Evolutionary conservation across 768 basidiomycete species (phyloP).

Genomic region (Leccinum disarticulatum): DNA sequence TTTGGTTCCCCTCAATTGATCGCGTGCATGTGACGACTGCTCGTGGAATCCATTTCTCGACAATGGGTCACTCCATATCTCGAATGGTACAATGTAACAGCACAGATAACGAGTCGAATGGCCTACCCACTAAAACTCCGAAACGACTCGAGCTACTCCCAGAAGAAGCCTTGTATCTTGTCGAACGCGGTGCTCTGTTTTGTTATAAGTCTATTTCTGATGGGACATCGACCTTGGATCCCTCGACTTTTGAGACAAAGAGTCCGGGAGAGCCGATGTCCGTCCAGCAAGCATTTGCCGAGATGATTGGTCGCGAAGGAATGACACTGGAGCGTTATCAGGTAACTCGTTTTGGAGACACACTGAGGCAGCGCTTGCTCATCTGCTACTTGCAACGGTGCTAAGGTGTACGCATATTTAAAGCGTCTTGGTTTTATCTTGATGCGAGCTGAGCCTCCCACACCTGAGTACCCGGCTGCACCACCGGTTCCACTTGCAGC

Average conservation of each 20-base stretch:
- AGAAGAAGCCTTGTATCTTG: constrained; percentile 91
- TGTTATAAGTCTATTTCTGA: constrained; percentile 64
- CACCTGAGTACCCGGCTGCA: constrained; percentile 51
- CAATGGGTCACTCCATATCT: constrained; percentile 78
- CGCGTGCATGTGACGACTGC: constrained; percentile 68
- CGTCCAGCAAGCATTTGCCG: constrained; percentile 85
- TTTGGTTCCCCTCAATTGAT: constrained; percentile 70
- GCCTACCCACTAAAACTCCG: constrained; percentile 39
- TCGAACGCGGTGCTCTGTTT: constrained; percentile 86
- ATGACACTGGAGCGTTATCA: constrained; percentile 87
- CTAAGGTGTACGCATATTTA: constrained; percentile 88
- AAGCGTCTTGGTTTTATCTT: constrained; percentile 90
- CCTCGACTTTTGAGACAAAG: constrained; percentile 32
- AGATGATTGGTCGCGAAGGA: constrained; percentile 79
- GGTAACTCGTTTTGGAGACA: constrained; percentile 41
- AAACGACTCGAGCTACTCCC: constrained; percentile 86
- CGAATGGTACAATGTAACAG: constrained; percentile 37
- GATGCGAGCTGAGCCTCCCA: constrained; percentile 68
- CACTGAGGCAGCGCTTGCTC: not conserved
- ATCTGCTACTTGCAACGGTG: not conserved
- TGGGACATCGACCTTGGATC: constrained; percentile 17
- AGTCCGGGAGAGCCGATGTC: constrained; percentile 75
- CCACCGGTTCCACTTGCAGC: constrained; percentile 27
- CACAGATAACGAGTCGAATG: constrained; percentile 11
- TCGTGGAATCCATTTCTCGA: constrained; percentile 80